These are phyloP conservation scores for Diutina neorugosa DNA, from an alignment of 1,139 yeast species.

Conservation along the genomic window DNA sequence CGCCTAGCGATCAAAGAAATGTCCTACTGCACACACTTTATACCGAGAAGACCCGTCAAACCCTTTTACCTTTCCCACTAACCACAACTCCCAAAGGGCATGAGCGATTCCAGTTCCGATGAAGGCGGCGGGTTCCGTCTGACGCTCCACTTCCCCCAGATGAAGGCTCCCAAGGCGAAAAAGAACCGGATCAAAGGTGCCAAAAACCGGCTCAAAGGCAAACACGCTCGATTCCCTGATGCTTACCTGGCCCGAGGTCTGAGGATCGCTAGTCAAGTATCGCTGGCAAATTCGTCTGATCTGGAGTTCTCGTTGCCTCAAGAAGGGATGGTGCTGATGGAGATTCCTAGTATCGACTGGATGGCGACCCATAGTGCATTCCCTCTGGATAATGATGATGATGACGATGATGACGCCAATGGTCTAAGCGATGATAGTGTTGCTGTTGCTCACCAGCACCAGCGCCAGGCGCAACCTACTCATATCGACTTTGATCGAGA, in stretches of 20 bases:
- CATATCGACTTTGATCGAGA: neutral
- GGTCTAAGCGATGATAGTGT: neutral
- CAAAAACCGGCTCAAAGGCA: neutral
- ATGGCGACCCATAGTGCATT: neutral
- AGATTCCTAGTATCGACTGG: neutral
- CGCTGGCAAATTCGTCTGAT: constrained; percentile 1
- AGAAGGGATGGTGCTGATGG: neutral
- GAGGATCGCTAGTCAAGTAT: neutral
- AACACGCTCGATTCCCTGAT: neutral
- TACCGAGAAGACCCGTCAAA: neutral
- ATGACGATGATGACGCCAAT: neutral
- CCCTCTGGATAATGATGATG: neutral
- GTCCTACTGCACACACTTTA: neutral
- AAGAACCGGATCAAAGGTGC: neutral
- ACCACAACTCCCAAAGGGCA: too few relatives aligned
- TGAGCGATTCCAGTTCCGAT: neutral
- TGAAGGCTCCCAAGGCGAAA: neutral
- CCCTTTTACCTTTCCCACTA: neutral
- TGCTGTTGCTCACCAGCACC: neutral
- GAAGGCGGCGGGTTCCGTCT: constrained; percentile 2
- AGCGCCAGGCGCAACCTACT: neutral
- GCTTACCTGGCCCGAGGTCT: neutral
- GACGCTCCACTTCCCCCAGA: neutral
- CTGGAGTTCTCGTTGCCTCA: neutral
- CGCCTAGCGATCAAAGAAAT: neutral